Conservation (phyloP, 2,329 filamentous ascomycete genomes). For the Penicillium sp. region DNA sequence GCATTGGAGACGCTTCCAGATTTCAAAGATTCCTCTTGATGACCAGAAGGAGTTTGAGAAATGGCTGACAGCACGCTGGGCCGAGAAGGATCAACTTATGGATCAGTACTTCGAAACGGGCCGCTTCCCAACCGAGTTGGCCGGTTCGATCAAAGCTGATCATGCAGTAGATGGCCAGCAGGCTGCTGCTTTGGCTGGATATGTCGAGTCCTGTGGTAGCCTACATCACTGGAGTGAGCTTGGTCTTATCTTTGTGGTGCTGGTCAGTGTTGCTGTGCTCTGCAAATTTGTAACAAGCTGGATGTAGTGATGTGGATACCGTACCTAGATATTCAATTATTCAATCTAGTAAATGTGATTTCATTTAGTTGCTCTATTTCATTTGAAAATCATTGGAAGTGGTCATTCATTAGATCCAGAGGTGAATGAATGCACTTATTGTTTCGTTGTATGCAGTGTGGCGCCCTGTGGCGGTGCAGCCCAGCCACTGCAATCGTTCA, state of each 20-base stretch:
- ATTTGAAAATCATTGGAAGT: not conserved
- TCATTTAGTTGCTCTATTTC: not conserved
- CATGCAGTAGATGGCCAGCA: slow-evolving; percentile 36
- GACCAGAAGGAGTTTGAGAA: slow-evolving; percentile 70
- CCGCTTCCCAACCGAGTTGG: slow-evolving; percentile 70
- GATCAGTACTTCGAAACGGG: slow-evolving; percentile 77
- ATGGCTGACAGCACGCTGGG: slow-evolving; percentile 85
- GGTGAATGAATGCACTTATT: not conserved
- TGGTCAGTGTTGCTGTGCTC: slow-evolving; percentile 35
- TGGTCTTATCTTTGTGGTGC: slow-evolving; percentile 43
- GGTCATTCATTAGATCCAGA: not conserved
- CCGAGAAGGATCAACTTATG: slow-evolving; percentile 85
- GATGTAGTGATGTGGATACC: not conserved
- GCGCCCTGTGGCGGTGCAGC: slow-evolving; percentile 28
- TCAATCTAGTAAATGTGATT: not conserved
- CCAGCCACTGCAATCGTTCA: slow-evolving; percentile 20
- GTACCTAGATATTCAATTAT: not conserved
- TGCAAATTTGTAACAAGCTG: slow-evolving; percentile 28
- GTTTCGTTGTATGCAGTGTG: slow-evolving; percentile 11
- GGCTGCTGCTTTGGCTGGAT: slow-evolving; percentile 36
- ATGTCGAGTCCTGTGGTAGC: slow-evolving; percentile 44
- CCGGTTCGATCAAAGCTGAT: slow-evolving; percentile 48
- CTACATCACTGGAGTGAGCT: slow-evolving; percentile 45
- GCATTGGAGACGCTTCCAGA: slow-evolving; percentile 83
- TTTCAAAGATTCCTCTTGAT: slow-evolving; percentile 77